Evolutionary conservation across 352 stramenopile genomes (phyloP).

Genomic region (Phytophthora pini): DNA sequence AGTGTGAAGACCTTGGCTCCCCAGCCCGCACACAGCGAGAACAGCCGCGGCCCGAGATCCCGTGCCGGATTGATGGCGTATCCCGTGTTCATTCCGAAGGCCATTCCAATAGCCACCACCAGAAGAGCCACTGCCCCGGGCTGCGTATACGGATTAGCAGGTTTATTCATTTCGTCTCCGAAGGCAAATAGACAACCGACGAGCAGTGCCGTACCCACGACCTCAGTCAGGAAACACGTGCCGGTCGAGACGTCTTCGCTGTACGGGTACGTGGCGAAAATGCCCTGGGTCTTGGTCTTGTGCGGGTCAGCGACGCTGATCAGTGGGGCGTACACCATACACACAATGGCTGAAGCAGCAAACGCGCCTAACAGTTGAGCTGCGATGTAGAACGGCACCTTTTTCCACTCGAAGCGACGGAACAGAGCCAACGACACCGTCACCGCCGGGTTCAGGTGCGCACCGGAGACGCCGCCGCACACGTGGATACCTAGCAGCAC

Average conservation of each 20-base stretch:
- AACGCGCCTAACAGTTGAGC: slow-evolving; percentile 56
- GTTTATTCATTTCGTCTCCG: slow-evolving; percentile 59
- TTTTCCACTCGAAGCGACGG: slow-evolving; percentile 50
- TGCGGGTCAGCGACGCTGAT: slow-evolving; percentile 51
- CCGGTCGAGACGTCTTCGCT: slow-evolving; percentile 42
- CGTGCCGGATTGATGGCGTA: slow-evolving; percentile 73
- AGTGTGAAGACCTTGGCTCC: slow-evolving; percentile 45
- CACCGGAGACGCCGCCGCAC: slow-evolving; percentile 48
- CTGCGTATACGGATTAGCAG: slow-evolving; percentile 46
- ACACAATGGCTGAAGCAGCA: slow-evolving; percentile 43
- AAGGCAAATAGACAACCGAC: slow-evolving; percentile 63
- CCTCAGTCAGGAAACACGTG: slow-evolving; percentile 68
- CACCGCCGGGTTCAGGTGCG: slow-evolving; percentile 66
- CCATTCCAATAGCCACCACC: slow-evolving; percentile 65
- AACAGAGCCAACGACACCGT: slow-evolving; percentile 57
- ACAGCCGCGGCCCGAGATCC: slow-evolving; percentile 54
- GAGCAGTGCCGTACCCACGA: slow-evolving; percentile 64
- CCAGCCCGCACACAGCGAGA: slow-evolving; percentile 50
- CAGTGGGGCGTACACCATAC: slow-evolving; percentile 53
- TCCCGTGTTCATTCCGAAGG: slow-evolving; percentile 74
- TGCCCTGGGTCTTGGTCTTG: slow-evolving; percentile 42
- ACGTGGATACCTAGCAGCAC: slow-evolving; percentile 70
- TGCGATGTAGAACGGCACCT: slow-evolving; percentile 33
- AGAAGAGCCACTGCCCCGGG: slow-evolving; percentile 55
- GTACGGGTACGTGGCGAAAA: slow-evolving; percentile 64